These are phyloP conservation scores for Saccharomycopsis hybrid DNA, from an alignment of 1,139 yeast species.

Conservation along the genomic window DNA sequence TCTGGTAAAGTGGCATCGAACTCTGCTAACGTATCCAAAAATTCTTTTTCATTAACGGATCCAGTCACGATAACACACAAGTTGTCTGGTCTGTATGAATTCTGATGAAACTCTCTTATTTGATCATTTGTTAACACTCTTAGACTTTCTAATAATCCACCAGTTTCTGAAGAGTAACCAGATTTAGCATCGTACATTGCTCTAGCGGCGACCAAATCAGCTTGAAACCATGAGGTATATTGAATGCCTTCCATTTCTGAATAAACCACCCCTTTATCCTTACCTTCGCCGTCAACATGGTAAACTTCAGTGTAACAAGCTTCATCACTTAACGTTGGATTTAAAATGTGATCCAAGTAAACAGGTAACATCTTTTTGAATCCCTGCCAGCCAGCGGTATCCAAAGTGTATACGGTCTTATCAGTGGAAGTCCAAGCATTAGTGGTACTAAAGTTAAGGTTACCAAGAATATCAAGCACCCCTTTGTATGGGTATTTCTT, in stretches of 20 bases:
- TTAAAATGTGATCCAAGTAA: conserved; percentile 78
- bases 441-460: conserved; percentile 76
- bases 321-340: conserved; percentile 83
- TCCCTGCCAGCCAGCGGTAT: conserved; percentile 97
- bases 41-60: conserved; percentile 58
- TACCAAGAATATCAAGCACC: conserved; percentile 78
- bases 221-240: conserved; percentile 66
- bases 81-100: conserved; percentile 76
- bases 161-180: conserved; percentile 91
- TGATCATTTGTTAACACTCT: conserved; percentile 67
- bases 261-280: conserved; percentile 94
- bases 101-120: conserved; percentile 67
- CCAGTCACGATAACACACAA: conserved; percentile 81
- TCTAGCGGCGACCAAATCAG: conserved; percentile 46
- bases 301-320: conserved; percentile 94
- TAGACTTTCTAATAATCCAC: conserved; percentile 77
- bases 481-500: conserved; percentile 88
- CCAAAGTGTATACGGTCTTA: conserved; percentile 87
- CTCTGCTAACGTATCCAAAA: conserved; percentile 50
- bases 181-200: conserved; percentile 52
- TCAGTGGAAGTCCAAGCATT: conserved; percentile 98
- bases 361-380: conserved; percentile 78
- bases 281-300: conserved; percentile 85
- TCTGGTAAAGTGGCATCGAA: conserved; percentile 55
- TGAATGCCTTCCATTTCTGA: conserved; percentile 97